These are phyloP conservation scores for Pestalotiopsis sp. DNA, from an alignment of 2,329 filamentous ascomycete genomes.

Conservation along the genomic window DNA sequence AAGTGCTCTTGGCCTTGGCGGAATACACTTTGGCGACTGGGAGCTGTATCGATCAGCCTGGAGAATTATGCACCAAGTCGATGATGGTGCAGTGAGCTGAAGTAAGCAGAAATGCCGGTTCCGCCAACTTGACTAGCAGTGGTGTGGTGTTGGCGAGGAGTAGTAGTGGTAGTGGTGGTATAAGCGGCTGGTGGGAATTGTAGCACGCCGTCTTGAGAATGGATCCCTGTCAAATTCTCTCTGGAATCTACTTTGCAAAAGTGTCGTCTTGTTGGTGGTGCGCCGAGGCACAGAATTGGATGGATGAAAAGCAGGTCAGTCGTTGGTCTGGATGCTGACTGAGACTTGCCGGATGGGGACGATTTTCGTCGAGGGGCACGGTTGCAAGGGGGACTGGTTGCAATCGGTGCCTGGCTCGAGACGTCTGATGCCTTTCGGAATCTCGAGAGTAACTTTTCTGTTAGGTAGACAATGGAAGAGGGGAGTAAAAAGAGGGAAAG, in stretches of 20 bases:
- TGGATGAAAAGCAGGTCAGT: not conserved
- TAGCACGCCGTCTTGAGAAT: not conserved
- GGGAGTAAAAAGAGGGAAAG: conserved; percentile 20
- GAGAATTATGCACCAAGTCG: conserved; percentile 7
- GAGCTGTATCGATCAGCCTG: conserved; percentile 2
- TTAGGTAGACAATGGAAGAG: conserved; percentile 11
- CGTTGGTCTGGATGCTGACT: not conserved
- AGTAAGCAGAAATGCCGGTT: conserved; percentile 3
- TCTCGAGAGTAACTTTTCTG: conserved; percentile 4
- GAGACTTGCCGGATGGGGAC: conserved; percentile 4
- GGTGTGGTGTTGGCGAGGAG: not conserved
- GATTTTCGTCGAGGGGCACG: conserved; percentile 4
- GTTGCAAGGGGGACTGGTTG: not conserved
- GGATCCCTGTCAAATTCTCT: not conserved
- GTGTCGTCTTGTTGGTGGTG: not conserved
- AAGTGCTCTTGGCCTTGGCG: conserved; percentile 16
- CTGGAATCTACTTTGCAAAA: not conserved
- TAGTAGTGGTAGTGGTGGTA: not conserved
- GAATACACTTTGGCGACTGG: conserved; percentile 20
- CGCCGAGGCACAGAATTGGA: not conserved
- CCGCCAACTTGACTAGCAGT: conserved; percentile 5
- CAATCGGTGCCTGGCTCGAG: conserved; percentile 19
- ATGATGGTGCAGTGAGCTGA: not conserved
- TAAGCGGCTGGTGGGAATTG: not conserved
- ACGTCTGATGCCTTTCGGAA: conserved; percentile 15